Evolutionary conservation across 352 stramenopile genomes (phyloP).

Genomic region (Globisporangium paddicum): DNA sequence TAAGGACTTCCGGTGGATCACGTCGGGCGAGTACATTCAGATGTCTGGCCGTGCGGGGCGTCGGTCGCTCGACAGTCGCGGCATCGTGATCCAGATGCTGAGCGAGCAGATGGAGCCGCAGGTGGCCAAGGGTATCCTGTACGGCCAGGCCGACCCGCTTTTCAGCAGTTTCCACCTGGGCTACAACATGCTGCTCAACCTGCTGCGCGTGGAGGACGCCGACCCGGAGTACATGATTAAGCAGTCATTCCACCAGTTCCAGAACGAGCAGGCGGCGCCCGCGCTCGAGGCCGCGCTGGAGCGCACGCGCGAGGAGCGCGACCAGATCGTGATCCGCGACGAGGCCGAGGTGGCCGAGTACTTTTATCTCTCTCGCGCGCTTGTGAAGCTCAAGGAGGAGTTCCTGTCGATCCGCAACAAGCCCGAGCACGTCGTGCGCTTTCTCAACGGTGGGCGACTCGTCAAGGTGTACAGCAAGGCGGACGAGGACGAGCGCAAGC

Average conservation of each 20-base stretch:
- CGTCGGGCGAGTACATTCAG: conserved; percentile 93
- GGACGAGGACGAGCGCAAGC: conserved; percentile 42
- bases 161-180: conserved; percentile 95
- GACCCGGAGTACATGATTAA: conserved; percentile 98
- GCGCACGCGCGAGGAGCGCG: conserved; percentile 72
- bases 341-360: conserved; percentile 88
- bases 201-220: conserved; percentile 96
- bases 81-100: conserved; percentile 99
- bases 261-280: conserved; percentile 80
- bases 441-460: conserved; percentile 92
- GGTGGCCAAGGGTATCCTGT: conserved; percentile 93
- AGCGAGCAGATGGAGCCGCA: conserved; percentile 98
- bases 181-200: conserved; percentile 99
- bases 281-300: conserved; percentile 76
- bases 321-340: conserved; percentile 89
- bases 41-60: conserved; percentile 97
- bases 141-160: conserved; percentile 65
- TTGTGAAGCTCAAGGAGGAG: conserved; percentile 91
- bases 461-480: conserved; percentile 74
- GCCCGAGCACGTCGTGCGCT: conserved; percentile 90
- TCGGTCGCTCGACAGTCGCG: conserved; percentile 96
- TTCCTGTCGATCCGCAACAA: conserved; percentile 91
- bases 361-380: conserved; percentile 88
- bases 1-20: conserved; percentile 96
- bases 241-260: conserved; percentile 97